These are phyloP conservation scores for Lasiodiplodia sp. DNA, from an alignment of 2,329 filamentous ascomycete species.

Conservation along the genomic window DNA sequence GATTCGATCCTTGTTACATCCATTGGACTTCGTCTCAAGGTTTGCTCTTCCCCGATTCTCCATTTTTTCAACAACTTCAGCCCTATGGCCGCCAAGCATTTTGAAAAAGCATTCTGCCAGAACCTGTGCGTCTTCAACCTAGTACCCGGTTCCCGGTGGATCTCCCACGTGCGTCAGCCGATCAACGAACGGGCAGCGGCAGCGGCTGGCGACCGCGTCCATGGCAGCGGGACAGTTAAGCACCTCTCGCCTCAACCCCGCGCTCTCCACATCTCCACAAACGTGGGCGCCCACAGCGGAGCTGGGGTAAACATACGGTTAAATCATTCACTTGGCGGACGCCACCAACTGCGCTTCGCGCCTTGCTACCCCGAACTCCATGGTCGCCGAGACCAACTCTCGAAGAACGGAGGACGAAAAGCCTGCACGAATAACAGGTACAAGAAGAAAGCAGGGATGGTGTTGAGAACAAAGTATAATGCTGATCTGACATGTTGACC, in stretches of 20 bases:
- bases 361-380: not conserved
- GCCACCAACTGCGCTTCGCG: not conserved
- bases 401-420: not conserved
- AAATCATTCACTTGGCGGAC: conserved; percentile 5
- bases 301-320: conserved; percentile 8
- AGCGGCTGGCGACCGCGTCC: conserved; percentile 3
- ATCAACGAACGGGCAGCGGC: not conserved
- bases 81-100: not conserved
- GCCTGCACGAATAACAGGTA: not conserved
- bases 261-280: conserved; percentile 12
- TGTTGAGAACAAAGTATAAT: not conserved
- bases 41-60: not conserved
- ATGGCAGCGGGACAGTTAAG: conserved; percentile 3
- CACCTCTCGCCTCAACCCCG: not conserved
- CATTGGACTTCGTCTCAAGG: not conserved
- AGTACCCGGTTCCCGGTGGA: conserved; percentile 6
- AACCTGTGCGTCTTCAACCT: not conserved
- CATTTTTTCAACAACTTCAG: not conserved
- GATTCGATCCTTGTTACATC: not conserved
- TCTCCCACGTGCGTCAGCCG: conserved; percentile 1
- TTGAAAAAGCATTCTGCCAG: not conserved
- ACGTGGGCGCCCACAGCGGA: not conserved
- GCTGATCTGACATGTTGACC: not conserved
- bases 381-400: not conserved
- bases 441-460: not conserved